These are phyloP conservation scores for Fraxinus americana DNA, from an alignment of 257 asterid species.

Conservation along the genomic window DNA sequence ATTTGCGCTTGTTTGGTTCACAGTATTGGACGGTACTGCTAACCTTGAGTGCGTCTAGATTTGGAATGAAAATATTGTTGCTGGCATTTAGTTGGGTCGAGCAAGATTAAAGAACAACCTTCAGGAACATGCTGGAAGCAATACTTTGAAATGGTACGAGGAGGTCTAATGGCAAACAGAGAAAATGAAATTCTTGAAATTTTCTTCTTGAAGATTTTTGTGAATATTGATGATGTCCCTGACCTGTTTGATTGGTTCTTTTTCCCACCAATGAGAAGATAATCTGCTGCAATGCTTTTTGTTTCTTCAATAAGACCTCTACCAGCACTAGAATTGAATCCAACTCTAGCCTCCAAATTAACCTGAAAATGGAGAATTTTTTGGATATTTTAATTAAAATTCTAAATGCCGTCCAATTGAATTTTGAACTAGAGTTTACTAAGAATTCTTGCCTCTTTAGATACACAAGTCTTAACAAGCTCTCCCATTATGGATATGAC, in stretches of 20 bases:
- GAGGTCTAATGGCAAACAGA: constrained; percentile 38
- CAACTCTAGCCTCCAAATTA: constrained; percentile 76
- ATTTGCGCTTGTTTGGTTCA: neutral
- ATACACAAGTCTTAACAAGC: constrained; percentile 55
- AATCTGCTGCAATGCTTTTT: constrained; percentile 56
- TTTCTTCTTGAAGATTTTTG: constrained; percentile 27
- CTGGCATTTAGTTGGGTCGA: constrained; percentile 27
- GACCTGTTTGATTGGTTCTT: constrained; percentile 49
- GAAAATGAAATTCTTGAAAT: constrained; percentile 20
- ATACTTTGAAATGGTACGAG: constrained; percentile 41
- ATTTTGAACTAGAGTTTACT: neutral
- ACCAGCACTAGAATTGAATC: constrained; percentile 52
- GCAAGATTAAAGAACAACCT: constrained; percentile 60
- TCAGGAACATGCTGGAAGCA: constrained; percentile 62
- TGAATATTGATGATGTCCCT: constrained; percentile 28
- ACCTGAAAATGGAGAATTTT: constrained; percentile 42
- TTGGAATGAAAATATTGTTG: constrained; percentile 31
- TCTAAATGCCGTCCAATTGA: neutral
- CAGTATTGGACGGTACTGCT: no score
- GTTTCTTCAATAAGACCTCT: constrained; percentile 65
- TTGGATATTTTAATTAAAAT: neutral
- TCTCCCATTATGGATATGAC: constrained; percentile 70
- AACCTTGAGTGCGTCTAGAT: constrained; percentile 37
- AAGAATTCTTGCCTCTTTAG: constrained; percentile 50
- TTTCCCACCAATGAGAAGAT: constrained; percentile 57